Percentiles rank a stretch among this genome's conserved stretches.
These are phyloP conservation scores for Linum lewisii DNA, from an alignment of 345 rosid genomes.

Conservation along the genomic window DNA sequence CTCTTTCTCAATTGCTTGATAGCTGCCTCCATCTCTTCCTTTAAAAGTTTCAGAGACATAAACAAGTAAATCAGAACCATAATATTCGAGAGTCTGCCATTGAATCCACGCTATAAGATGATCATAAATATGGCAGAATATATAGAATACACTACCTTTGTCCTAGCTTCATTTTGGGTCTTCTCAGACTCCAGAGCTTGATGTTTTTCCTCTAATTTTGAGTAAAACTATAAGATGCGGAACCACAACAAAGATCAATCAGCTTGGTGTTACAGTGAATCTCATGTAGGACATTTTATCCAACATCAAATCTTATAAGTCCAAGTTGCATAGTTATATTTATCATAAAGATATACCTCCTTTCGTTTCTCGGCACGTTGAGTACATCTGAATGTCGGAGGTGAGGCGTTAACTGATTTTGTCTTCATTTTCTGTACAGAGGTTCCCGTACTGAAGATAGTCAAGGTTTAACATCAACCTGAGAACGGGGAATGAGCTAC, in stretches of 20 bases:
- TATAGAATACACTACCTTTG: neutral
- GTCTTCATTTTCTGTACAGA: neutral
- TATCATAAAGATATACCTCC: conserved; percentile 1
- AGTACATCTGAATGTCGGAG: conserved; percentile 5
- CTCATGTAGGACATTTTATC: neutral
- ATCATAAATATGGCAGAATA: neutral
- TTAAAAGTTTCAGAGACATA: neutral
- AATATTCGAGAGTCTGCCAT: neutral
- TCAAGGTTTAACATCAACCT: conserved; percentile 1
- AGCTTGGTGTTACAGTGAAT: neutral
- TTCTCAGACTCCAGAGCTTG: conserved; percentile 7
- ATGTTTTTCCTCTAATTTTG: conserved; percentile 1
- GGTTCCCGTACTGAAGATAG: neutral
- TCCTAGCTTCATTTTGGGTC: neutral
- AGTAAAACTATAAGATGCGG: conserved; percentile 3
- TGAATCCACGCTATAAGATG: neutral
- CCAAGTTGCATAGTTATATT: neutral
- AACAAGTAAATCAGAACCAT: conserved; percentile 4
- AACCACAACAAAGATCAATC: conserved; percentile 5
- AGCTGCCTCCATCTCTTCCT: conserved; percentile 32
- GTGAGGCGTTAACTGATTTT: neutral
- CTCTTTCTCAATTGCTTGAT: conserved; percentile 32
- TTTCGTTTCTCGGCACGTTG: conserved; percentile 10
- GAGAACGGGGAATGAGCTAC: neutral
- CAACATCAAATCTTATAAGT: conserved; percentile 5